phyloP scores from a whole-genome alignment of 164 flowering plant genomes.

The Liquidambar formosana region DNA sequence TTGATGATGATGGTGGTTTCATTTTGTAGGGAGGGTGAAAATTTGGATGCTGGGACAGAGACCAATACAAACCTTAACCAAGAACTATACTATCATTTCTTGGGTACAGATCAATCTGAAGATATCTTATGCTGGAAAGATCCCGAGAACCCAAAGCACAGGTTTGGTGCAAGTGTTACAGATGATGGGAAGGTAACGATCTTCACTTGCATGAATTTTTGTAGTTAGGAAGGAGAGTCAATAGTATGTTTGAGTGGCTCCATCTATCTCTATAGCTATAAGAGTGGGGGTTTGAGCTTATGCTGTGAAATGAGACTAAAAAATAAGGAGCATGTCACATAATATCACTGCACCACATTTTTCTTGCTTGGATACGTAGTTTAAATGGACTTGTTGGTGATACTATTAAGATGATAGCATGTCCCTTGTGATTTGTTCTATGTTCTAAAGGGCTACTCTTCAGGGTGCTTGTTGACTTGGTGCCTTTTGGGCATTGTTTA shows the following conservation, averaged over 20 bases:
- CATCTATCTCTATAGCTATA: not conserved
- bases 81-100: slow-evolving; percentile 79
- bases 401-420: no score
- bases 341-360: not conserved
- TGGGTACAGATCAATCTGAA: slow-evolving; percentile 88
- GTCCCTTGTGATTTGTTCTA: no score
- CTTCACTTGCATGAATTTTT: not conserved
- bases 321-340: not conserved
- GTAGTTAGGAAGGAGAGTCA: not conserved
- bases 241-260: not conserved
- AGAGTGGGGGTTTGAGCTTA: not conserved
- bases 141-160: slow-evolving; percentile 69
- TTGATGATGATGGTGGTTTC: slow-evolving; percentile 7
- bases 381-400: no score
- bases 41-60: slow-evolving; percentile 91
- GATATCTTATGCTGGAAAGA: slow-evolving; percentile 95
- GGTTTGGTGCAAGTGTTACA: slow-evolving; percentile 53
- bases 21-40: slow-evolving; percentile 60
- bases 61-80: slow-evolving; percentile 77
- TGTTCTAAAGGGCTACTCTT: no score
- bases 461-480: no score
- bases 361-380: no score
- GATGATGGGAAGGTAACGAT: slow-evolving; percentile 93
- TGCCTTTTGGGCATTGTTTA: no score
- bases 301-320: not conserved